phyloP scores from a whole-genome alignment of 306 rosid species.

The Lagenaria siceraria region DNA sequence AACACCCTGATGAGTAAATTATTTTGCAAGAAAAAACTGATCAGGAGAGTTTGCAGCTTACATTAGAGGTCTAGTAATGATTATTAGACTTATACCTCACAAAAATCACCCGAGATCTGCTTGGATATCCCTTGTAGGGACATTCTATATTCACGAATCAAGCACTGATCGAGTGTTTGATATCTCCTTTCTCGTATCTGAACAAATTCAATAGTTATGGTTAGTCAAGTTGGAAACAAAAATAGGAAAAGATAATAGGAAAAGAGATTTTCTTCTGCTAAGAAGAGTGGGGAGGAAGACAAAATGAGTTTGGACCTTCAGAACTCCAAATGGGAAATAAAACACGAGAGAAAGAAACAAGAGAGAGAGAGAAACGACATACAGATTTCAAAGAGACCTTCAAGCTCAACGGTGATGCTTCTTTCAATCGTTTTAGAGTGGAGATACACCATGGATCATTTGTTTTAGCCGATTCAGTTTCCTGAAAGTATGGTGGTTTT shows the following conservation, averaged over 20 bases:
- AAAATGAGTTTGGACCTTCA: background rate
- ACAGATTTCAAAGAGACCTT: conserved; percentile 90
- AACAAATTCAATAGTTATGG: conserved; percentile 6
- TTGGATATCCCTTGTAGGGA: conserved; percentile 46
- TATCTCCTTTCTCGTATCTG: conserved; percentile 81
- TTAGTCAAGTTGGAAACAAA: background rate
- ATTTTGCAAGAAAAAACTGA: background rate
- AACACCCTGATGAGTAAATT: conserved; percentile 43
- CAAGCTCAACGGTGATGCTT: conserved; percentile 82
- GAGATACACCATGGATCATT: conserved; percentile 69
- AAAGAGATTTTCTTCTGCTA: background rate
- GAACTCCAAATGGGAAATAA: background rate
- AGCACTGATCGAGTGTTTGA: conserved; percentile 78
- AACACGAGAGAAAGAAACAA: background rate
- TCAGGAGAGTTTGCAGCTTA: background rate
- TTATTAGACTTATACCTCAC: conserved; percentile 47
- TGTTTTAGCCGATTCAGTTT: conserved; percentile 48
- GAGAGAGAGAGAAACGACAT: conserved; percentile 18
- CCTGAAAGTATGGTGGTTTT: conserved; percentile 25
- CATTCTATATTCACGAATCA: conserved; percentile 76
- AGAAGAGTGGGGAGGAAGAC: background rate
- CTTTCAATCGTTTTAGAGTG: conserved; percentile 55
- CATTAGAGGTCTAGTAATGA: background rate
- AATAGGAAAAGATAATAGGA: background rate
- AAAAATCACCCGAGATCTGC: conserved; percentile 59